A percentile compares a stretch with the other conserved stretches of the same genome.
Evolutionary conservation across 2,329 filamentous ascomycete species (phyloP).

Genomic region (Colletotrichum liaoningense): DNA sequence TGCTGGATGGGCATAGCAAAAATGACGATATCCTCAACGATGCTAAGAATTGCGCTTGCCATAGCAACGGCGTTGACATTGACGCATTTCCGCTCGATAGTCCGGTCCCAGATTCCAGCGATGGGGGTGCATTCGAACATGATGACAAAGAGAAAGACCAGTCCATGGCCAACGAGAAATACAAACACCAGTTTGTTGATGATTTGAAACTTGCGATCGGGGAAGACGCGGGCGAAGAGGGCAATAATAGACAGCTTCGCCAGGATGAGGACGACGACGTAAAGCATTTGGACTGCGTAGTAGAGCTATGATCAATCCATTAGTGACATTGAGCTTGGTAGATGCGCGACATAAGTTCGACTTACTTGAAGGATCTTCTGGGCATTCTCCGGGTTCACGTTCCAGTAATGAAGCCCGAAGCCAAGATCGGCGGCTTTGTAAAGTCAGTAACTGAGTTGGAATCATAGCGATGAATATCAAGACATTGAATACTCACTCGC

Average conservation of each 20-base stretch:
- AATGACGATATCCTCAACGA: conserved; percentile 35
- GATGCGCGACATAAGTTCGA: too few relatives aligned
- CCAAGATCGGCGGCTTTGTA: conserved; percentile 12
- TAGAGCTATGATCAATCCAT: conserved; percentile 21
- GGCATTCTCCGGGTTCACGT: conserved; percentile 33
- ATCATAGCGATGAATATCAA: accelerated
- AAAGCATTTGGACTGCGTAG: conserved; percentile 39
- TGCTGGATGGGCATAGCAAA: conserved; percentile 33
- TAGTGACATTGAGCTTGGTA: neutral
- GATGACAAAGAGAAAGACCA: conserved; percentile 39
- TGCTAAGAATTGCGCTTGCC: conserved; percentile 32
- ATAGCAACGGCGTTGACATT: conserved; percentile 26
- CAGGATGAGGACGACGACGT: conserved; percentile 38
- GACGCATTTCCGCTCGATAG: conserved; percentile 26
- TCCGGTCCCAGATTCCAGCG: conserved; percentile 33
- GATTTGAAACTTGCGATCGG: conserved; percentile 30
- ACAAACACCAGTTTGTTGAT: conserved; percentile 28
- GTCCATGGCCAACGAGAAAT: conserved; percentile 34
- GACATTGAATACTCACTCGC: neutral
- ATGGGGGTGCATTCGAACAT: conserved; percentile 37
- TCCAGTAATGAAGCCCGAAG: conserved; percentile 41
- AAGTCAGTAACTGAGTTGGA: neutral
- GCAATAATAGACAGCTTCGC: conserved; percentile 41
- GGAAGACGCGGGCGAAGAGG: conserved; percentile 39
- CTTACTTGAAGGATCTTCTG: conserved; percentile 24